Conservation (phyloP, 2,329 filamentous ascomycete species). For the Monilinia aucupariae region DNA sequence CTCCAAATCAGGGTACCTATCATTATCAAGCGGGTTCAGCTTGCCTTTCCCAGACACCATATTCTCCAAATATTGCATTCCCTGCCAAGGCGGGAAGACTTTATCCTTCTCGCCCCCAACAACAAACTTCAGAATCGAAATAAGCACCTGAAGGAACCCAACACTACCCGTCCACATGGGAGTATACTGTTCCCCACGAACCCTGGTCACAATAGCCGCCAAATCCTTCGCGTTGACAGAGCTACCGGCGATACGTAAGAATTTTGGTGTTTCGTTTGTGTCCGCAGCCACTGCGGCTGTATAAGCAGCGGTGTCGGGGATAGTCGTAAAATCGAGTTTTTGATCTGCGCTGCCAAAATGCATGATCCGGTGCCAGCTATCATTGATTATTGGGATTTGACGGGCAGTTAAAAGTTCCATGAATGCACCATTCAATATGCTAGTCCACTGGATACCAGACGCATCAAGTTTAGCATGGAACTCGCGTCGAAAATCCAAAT, state of each 20-base stretch:
- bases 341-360: conserved; percentile 17
- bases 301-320: conserved; percentile 16
- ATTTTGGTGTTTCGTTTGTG: conserved; percentile 15
- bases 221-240: conserved; percentile 14
- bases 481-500: conserved; percentile 17
- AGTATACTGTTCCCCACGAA: conserved; percentile 16
- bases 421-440: conserved; percentile 17
- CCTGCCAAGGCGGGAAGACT: conserved; percentile 13
- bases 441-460: conserved; percentile 18
- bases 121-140: conserved; percentile 14
- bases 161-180: conserved; percentile 18
- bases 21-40: conserved; percentile 16
- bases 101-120: conserved; percentile 13
- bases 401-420: conserved; percentile 16
- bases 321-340: conserved; percentile 14
- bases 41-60: conserved; percentile 18
- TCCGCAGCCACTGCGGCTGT: conserved; percentile 19
- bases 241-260: conserved; percentile 18
- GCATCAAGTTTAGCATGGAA: conserved; percentile 18
- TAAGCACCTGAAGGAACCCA: conserved; percentile 13
- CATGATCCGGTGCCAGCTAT: conserved; percentile 18
- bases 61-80: conserved; percentile 19
- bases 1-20: conserved; percentile 16
- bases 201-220: conserved; percentile 10
- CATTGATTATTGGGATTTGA: conserved; percentile 15